A percentile compares a stretch with the other conserved stretches of the same genome.
phyloP scores from a whole-genome alignment of 495 filamentous ascomycete genomes.

The Hyaloscypha finlandica region DNA sequence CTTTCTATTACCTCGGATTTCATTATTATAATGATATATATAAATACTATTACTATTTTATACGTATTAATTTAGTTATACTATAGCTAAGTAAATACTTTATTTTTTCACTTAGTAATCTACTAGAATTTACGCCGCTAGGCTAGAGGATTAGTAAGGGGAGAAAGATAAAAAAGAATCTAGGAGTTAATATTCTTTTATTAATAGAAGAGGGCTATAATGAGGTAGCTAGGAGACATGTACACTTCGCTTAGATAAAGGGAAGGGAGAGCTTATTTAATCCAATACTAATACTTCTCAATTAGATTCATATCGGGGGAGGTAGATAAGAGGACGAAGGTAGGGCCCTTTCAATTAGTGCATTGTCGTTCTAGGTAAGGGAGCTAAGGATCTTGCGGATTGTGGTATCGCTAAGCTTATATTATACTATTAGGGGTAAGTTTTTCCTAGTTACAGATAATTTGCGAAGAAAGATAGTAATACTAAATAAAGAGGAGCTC shows the following conservation, averaged over 20 bases:
- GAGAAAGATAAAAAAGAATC: slow-evolving; percentile 3
- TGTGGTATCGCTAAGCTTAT: too few relatives aligned
- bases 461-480: slow-evolving; percentile 9
- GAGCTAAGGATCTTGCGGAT: too few relatives aligned
- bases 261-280: too few relatives aligned
- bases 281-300: too few relatives aligned
- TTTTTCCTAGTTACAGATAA: slow-evolving; percentile 30
- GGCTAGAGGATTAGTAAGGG: slow-evolving; percentile 22
- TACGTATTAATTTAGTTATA: slow-evolving; percentile 4
- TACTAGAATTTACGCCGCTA: slow-evolving; percentile 15
- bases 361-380: too few relatives aligned
- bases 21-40: background rate
- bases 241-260: slow-evolving; percentile 17
- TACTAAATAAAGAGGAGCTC: slow-evolving; percentile 25
- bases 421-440: too few relatives aligned
- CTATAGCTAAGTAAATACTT: slow-evolving; percentile 5
- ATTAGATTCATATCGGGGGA: too few relatives aligned
- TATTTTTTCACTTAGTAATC: slow-evolving; percentile 13
- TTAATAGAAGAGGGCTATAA: background rate
- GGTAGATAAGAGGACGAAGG: too few relatives aligned
- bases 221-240: slow-evolving; percentile 17
- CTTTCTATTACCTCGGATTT: slow-evolving; percentile 5
- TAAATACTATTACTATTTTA: slow-evolving; percentile 9
- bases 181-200: slow-evolving; percentile 18
- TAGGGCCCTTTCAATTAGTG: too few relatives aligned